Conservation (phyloP, 768 basidiomycete genomes). For the Coprinopsis sp. region DNA sequence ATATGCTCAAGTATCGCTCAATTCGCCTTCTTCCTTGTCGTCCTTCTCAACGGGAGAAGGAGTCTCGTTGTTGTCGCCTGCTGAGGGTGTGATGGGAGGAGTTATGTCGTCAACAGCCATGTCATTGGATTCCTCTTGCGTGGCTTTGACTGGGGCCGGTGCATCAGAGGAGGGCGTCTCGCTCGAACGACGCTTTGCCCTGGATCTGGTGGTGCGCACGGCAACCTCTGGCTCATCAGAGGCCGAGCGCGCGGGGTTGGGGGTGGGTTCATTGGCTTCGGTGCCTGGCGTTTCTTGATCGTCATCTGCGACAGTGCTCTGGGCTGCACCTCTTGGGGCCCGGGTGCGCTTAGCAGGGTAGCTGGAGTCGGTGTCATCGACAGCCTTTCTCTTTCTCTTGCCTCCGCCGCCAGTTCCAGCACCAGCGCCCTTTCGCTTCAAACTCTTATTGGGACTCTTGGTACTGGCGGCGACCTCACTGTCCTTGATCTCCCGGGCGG, state of each 20-base stretch:
- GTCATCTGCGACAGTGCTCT: slow-evolving; percentile 36
- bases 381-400: slow-evolving; percentile 51
- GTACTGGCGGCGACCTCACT: neutral
- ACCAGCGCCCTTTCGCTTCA: too few relatives aligned
- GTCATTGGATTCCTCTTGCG: too few relatives aligned
- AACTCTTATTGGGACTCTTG: slow-evolving; percentile 47
- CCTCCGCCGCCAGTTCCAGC: slow-evolving; percentile 33
- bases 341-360: slow-evolving; percentile 70
- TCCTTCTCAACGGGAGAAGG: slow-evolving; percentile 15
- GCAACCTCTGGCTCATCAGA: neutral
- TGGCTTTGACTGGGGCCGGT: too few relatives aligned
- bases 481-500: slow-evolving; percentile 26
- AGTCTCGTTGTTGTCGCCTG: too few relatives aligned
- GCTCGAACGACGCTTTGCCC: slow-evolving; percentile 3
- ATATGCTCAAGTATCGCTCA: slow-evolving; percentile 28
- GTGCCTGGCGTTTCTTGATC: slow-evolving; percentile 32
- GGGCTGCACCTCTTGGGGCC: slow-evolving; percentile 39
- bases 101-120: too few relatives aligned
- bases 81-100: too few relatives aligned
- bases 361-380: slow-evolving; percentile 59
- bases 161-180: slow-evolving; percentile 7
- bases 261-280: slow-evolving; percentile 16
- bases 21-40: slow-evolving; percentile 35
- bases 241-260: neutral
- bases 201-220: neutral